These are phyloP conservation scores for Xanthoconium purpureum DNA, from an alignment of 768 basidiomycete species.

Conservation along the genomic window DNA sequence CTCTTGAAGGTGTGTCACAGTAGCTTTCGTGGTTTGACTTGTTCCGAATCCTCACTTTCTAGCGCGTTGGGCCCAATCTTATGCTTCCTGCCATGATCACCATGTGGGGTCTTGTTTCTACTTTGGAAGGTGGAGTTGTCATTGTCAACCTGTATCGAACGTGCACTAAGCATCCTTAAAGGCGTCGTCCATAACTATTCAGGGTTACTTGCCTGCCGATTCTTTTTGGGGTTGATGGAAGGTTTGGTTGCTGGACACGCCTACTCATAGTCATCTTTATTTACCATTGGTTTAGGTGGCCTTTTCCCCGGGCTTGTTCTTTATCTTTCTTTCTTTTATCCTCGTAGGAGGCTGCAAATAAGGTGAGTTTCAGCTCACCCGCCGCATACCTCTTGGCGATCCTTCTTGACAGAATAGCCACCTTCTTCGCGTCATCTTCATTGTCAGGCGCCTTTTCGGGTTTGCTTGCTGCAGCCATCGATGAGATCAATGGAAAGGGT, in stretches of 20 bases:
- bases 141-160: neutral
- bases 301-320: slow-evolving; percentile 57
- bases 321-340: slow-evolving; percentile 52
- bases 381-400: neutral
- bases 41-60: neutral
- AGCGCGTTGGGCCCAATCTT: slow-evolving; percentile 52
- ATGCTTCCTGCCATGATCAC: slow-evolving; percentile 60
- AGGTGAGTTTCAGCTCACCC: slow-evolving; percentile 3
- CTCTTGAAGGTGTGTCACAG: slow-evolving; percentile 41
- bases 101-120: slow-evolving; percentile 65
- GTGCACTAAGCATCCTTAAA: neutral
- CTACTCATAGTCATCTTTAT: neutral
- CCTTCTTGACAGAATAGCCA: slow-evolving; percentile 31
- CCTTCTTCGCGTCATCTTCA: slow-evolving; percentile 44
- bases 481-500: slow-evolving; percentile 50
- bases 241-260: slow-evolving; percentile 35
- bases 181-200: slow-evolving; percentile 47
- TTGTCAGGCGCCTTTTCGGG: slow-evolving; percentile 63
- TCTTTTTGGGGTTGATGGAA: slow-evolving; percentile 54
- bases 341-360: slow-evolving; percentile 28
- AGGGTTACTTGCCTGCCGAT: slow-evolving; percentile 51
- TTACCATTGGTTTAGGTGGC: slow-evolving; percentile 39
- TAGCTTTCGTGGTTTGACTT: neutral
- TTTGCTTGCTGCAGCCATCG: slow-evolving; percentile 57
- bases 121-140: slow-evolving; percentile 50